Base-by-base conservation (phyloP, 306 rosid genomes). In the Glycyrrhiza uralensis region DNA sequence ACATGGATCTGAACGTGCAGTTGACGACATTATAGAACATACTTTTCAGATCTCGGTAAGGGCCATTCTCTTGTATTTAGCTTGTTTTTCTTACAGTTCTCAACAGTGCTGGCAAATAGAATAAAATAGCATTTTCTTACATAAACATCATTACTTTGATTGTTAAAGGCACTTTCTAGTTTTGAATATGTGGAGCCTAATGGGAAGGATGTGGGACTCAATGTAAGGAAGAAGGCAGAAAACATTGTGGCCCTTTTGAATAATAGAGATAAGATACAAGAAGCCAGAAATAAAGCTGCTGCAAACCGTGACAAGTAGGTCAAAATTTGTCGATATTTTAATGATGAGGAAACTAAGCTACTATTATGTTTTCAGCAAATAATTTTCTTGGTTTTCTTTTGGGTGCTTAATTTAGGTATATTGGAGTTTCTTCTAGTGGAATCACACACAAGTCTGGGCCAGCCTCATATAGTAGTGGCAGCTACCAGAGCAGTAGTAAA, bases 391-490 rank as follows among this genome's bases (percentile, higher is more conserved):
- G 62, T 74, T 66, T 59, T 49, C 17, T 26, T 47, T 49, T 39
- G 71, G 76, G 78, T 65, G 26, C 69, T 82, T 71, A 15, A 45
- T 78, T 54, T 75, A 95, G 99, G 92, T 95, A 82, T 19, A 1
- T 95, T 78, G 99, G 99, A 76, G 97, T 95, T 79, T 95, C 99
- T 51, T 95, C 99, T 74, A 79, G 93, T 71, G 99, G 99, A 69
- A 85, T 92, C 10, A 77, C 94, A 12, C 76, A 72, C 75, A 95
- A 88, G 83, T 84, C 96, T 51, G 87, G 96, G 63, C 58, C 96
- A 59, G 46, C 93, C 32, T 80, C 96, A 0, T 76, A 52, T 47
- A 69, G 96, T 80, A 71, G 89, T 58, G 75, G 88, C 63, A 76
- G 83, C 85, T 86, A 73, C 71, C 88, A 82, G 69, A 86, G 96